Evolutionary conservation across 2,329 filamentous ascomycete species (phyloP), one percentile per base, ranked within the genome.

Genomic region (Fusarium lateritium): DNA sequence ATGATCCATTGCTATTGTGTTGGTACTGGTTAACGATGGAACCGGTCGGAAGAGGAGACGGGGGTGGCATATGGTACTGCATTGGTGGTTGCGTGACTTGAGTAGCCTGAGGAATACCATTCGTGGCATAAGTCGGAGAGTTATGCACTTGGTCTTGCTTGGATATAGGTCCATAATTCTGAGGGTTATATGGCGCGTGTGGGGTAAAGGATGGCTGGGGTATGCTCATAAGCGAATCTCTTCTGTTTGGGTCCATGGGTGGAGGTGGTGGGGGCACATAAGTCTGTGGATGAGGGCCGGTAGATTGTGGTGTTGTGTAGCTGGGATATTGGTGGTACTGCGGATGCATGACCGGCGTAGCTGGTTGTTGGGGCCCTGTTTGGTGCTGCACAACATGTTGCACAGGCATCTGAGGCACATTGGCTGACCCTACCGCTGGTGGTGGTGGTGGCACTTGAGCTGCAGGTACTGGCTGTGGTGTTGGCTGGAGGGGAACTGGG

Each of bases 161-260:
- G 5, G 45, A 44, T n/a, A 51, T 33, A 2, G 64, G 43, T 1
- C 47, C 43, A 5, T 58, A 69, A 9, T 71, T 42, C n/a, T 72
- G 70, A 11, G 70, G 62, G 4, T 71, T 56, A 11, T 68, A 64
- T 1, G 55, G 28, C 1, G 45, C 51, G 5, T 68, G 68, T 5
- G 56, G 45, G 5, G 43, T 21, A 3, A 21, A 53, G 3, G 51
- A 0, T 9, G 56, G 40, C 7, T 68, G 68, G 1, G 47, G 19
- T 3, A 11, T 47, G 10, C 14, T 46, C 6, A 58, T 7, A 4
- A 46, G 15, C 0, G 70, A 72, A 5, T 57, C 34, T n/a, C 62
- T 46, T 44, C 57, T 66, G 7, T 28, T 36, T 2, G 45, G 9
- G 1, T 70, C 42, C 7, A 22, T 21, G 0, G 50, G 24, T 2